phyloP scores from a whole-genome alignment of 2,329 filamentous ascomycete species.

The Penicillium sclerotigenum region DNA sequence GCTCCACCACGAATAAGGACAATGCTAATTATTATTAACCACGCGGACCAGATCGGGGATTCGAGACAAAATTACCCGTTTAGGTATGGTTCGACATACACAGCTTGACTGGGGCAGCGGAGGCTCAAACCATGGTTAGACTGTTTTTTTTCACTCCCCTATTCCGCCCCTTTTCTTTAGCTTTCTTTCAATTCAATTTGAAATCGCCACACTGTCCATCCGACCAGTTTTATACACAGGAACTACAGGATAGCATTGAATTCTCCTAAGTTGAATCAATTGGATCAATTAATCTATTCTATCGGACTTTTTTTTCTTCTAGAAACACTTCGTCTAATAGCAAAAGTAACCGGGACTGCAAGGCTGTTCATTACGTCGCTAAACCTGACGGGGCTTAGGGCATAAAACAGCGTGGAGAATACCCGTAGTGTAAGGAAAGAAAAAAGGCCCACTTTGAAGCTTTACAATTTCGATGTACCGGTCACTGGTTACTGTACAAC shows the following conservation, averaged over 20 bases:
- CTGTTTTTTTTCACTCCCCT: constrained; percentile 17
- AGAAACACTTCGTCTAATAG: not conserved
- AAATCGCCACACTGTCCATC: not conserved
- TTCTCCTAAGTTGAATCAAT: not conserved
- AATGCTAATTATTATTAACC: constrained; percentile 18
- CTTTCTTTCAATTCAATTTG: constrained; percentile 2
- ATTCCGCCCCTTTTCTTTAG: constrained; percentile 21
- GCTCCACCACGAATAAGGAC: constrained; percentile 18
- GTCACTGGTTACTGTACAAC: constrained; percentile 11
- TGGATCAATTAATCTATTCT: not conserved
- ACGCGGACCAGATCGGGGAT: constrained; percentile 20
- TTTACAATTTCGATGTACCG: constrained; percentile 13
- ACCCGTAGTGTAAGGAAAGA: constrained; percentile 20
- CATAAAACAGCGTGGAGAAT: constrained; percentile 22
- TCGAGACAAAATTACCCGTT: constrained; percentile 25
- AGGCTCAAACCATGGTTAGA: constrained; percentile 32
- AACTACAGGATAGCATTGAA: not conserved
- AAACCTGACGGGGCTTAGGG: constrained; percentile 15
- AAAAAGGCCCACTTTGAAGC: constrained; percentile 18
- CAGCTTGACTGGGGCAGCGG: constrained; percentile 22
- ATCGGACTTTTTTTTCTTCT: not conserved
- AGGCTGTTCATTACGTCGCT: constrained; percentile 19
- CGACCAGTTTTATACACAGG: not conserved
- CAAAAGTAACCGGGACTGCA: constrained; percentile 13
- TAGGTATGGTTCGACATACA: constrained; percentile 17